phyloP scores from a whole-genome alignment of 2,329 filamentous ascomycete species.

The Emydomyces testavorans region DNA sequence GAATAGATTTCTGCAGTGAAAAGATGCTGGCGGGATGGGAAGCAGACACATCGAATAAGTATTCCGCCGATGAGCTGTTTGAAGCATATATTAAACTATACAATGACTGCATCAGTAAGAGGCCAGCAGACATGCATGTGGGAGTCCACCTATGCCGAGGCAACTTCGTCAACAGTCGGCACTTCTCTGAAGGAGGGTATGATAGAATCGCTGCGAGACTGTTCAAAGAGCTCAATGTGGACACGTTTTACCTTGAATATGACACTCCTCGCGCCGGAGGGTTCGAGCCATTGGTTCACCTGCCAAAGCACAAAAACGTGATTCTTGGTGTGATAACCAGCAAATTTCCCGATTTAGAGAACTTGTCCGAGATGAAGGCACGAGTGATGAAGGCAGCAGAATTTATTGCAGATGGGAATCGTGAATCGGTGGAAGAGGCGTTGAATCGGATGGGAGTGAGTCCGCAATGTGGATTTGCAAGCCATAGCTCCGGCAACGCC shows the following conservation, averaged over 20 bases:
- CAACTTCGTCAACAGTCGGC: conserved; percentile 55
- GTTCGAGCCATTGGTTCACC: conserved; percentile 52
- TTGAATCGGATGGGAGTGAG: conserved; percentile 56
- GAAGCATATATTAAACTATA: conserved; percentile 67
- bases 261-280: conserved; percentile 54
- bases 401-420: conserved; percentile 56
- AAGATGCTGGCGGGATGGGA: conserved; percentile 61
- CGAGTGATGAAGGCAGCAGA: conserved; percentile 52
- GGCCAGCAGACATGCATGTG: conserved; percentile 59
- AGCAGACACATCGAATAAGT: conserved; percentile 54
- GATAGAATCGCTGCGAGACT: conserved; percentile 56
- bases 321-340: conserved; percentile 54
- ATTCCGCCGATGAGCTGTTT: conserved; percentile 57
- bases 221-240: conserved; percentile 50
- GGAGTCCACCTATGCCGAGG: conserved; percentile 61
- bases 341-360: conserved; percentile 51
- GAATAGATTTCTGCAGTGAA: conserved; percentile 59
- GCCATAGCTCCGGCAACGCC: conserved; percentile 61
- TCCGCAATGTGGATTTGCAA: conserved; percentile 64
- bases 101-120: conserved; percentile 58
- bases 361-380: conserved; percentile 52
- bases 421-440: conserved; percentile 53
- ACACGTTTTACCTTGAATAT: conserved; percentile 60
- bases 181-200: conserved; percentile 57
- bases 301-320: conserved; percentile 52